Conservation (phyloP, 345 rosid genomes). For the Gossypium turneri region DNA sequence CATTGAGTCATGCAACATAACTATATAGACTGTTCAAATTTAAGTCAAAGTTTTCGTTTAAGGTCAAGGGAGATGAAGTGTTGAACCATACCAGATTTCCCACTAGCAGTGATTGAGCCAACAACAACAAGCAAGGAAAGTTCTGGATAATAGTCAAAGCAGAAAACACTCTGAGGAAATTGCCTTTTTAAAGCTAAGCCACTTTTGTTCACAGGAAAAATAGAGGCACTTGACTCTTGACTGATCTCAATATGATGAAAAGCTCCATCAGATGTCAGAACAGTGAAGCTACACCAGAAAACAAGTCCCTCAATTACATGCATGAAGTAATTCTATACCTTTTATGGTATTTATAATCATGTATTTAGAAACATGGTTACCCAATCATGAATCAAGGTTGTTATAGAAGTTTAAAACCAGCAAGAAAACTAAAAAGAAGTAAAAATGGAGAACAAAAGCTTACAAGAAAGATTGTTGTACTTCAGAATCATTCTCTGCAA, state of each 20-base stretch:
- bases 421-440: background rate
- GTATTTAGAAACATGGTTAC: slow-evolving; percentile 3
- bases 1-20: background rate
- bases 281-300: slow-evolving; percentile 68
- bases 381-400: slow-evolving; percentile 7
- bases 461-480: slow-evolving; percentile 59
- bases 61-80: slow-evolving; percentile 22
- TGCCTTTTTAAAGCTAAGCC: slow-evolving; percentile 39
- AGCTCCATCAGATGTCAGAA: slow-evolving; percentile 68
- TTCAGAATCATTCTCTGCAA: slow-evolving; percentile 46
- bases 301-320: slow-evolving; percentile 22
- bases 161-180: slow-evolving; percentile 63
- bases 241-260: slow-evolving; percentile 63
- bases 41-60: slow-evolving; percentile 5
- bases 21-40: background rate
- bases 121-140: slow-evolving; percentile 58
- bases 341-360: background rate
- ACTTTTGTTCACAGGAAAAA: slow-evolving; percentile 34
- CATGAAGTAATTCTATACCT: background rate
- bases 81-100: slow-evolving; percentile 54
- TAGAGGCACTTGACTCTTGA: slow-evolving; percentile 56
- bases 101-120: slow-evolving; percentile 35
- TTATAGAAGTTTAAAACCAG: background rate
- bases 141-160: slow-evolving; percentile 65
- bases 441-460: slow-evolving; percentile 23